Evolutionary conservation across 441 rosid genomes (phyloP).

Genomic region (Gossypium schwendimanii): DNA sequence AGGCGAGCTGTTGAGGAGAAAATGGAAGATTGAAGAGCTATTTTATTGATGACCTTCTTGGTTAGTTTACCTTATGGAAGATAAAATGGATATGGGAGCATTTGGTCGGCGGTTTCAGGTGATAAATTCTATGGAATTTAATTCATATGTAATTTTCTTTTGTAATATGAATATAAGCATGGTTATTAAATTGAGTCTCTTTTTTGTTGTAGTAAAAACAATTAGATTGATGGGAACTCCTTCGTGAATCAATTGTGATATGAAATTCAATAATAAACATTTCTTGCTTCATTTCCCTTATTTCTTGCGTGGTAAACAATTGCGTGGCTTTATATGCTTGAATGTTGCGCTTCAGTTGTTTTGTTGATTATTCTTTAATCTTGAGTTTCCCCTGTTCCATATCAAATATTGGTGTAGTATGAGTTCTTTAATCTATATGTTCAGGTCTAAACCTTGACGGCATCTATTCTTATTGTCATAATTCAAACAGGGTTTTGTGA

Average conservation of each 20-base stretch:
- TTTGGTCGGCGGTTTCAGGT: slow-evolving; percentile 36
- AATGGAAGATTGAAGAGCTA: slow-evolving; percentile 17
- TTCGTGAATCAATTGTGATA: slow-evolving; percentile 15
- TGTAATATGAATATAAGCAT: slow-evolving; percentile 25
- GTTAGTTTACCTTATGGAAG: slow-evolving; percentile 16
- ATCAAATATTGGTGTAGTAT: neutral
- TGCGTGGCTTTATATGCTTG: neutral
- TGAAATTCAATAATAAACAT: slow-evolving; percentile 29
- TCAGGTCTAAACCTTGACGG: slow-evolving; percentile 29
- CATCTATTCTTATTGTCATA: slow-evolving; percentile 22
- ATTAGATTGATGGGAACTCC: slow-evolving; percentile 30
- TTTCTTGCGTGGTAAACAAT: neutral
- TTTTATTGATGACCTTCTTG: slow-evolving; percentile 7
- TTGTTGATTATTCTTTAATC: slow-evolving; percentile 7
- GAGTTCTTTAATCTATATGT: slow-evolving; percentile 15
- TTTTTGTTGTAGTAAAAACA: slow-evolving; percentile 31
- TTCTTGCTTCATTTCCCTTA: slow-evolving; percentile 12
- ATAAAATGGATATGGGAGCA: slow-evolving; percentile 22
- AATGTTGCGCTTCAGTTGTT: slow-evolving; percentile 2
- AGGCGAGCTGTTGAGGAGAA: slow-evolving; percentile 20
- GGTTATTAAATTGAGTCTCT: slow-evolving; percentile 20
- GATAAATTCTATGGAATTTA: slow-evolving; percentile 33
- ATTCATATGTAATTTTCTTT: slow-evolving; percentile 30
- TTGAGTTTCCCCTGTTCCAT: neutral
- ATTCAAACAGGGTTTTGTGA: slow-evolving; percentile 27